Conservation (phyloP, 2,329 filamentous ascomycete species). For the Fusarium annulatum region DNA sequence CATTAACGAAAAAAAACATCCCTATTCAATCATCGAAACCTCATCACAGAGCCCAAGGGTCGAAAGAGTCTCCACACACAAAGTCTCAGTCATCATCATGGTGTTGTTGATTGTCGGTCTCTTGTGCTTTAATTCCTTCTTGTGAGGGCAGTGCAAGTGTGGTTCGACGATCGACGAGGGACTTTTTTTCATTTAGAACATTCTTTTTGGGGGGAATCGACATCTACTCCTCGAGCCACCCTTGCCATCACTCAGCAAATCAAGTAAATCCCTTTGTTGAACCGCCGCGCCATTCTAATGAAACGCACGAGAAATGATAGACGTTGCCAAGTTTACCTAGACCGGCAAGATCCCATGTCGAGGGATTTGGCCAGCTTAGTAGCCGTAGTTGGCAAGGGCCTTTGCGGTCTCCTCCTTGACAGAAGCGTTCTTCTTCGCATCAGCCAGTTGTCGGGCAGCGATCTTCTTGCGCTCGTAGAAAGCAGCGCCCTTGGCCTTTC, state of each 20-base stretch:
- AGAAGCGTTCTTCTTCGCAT: slow-evolving; percentile 92
- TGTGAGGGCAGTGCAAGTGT: slow-evolving; percentile 34
- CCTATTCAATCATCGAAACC: slow-evolving; percentile 5
- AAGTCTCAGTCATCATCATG: slow-evolving; percentile 41
- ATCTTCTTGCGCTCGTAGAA: slow-evolving; percentile 99
- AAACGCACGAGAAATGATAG: slow-evolving; percentile 61
- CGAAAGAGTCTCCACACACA: slow-evolving; percentile 30
- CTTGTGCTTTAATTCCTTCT: slow-evolving; percentile 49
- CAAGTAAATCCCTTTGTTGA: slow-evolving; percentile 61
- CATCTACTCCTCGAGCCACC: slow-evolving; percentile 52
- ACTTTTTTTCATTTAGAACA: slow-evolving; percentile 49
- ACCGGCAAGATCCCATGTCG: slow-evolving; percentile 44
- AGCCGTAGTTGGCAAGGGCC: slow-evolving; percentile 90
- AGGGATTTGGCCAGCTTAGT: slow-evolving; percentile 69
- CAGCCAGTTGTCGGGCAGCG: slow-evolving; percentile 86
- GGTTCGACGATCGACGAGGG: slow-evolving; percentile 48
- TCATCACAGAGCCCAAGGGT: slow-evolving; percentile 12
- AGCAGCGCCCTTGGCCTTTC: slow-evolving; percentile 98
- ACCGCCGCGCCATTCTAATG: slow-evolving; percentile 67
- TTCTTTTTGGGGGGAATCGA: slow-evolving; percentile 47
- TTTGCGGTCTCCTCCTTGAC: slow-evolving; percentile 87
- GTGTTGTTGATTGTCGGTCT: slow-evolving; percentile 46
- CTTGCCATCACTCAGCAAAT: slow-evolving; percentile 60
- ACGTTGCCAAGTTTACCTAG: slow-evolving; percentile 54
- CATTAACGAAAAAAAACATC: slow-evolving; percentile 7